Conservation (phyloP, 257 asterid genomes). For the Solanum lignicaule region DNA sequence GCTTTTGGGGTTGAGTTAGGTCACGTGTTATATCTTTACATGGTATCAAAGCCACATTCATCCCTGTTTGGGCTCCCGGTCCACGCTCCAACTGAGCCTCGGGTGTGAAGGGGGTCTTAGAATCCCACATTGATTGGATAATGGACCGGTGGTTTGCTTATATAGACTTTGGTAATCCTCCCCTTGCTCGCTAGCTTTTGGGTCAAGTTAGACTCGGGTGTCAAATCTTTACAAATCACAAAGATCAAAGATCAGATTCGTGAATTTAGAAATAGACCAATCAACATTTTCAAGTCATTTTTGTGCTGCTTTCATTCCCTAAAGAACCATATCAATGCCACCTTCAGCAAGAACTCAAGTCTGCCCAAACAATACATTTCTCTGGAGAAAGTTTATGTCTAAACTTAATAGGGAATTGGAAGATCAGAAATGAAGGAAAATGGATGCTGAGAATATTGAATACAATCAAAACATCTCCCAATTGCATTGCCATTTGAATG, state of each 20-base stretch:
- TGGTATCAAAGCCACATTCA: neutral
- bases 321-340: neutral
- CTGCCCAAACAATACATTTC: neutral
- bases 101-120: neutral
- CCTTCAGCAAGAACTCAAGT: neutral
- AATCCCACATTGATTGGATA: neutral
- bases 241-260: neutral
- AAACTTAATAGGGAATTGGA: neutral
- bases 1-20: neutral
- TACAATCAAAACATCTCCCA: neutral
- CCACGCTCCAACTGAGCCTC: neutral
- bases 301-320: neutral
- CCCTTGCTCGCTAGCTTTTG: neutral
- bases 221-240: neutral
- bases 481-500: neutral
- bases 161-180: neutral
- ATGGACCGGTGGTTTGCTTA: neutral
- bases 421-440: neutral
- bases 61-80: neutral
- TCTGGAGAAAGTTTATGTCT: neutral
- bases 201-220: neutral
- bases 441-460: neutral
- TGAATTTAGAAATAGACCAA: neutral
- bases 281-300: neutral
- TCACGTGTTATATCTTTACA: neutral